A percentile compares a stretch with the other conserved stretches of the same genome.
These are phyloP conservation scores for Heimioporus sp. DNA, from an alignment of 768 basidiomycete species.

Conservation along the genomic window DNA sequence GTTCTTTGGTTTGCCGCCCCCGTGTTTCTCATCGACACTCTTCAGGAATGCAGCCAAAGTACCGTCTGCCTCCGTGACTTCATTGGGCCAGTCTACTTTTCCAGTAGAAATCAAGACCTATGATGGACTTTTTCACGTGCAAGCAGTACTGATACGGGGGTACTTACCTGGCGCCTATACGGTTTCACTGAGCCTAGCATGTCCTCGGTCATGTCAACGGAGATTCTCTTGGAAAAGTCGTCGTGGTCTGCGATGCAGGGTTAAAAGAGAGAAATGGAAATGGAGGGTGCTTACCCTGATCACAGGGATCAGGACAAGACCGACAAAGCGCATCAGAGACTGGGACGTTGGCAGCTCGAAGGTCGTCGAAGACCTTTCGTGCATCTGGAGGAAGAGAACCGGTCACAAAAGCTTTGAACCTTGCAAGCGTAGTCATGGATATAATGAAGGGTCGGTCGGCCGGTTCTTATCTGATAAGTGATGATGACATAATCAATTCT, in stretches of 20 bases:
- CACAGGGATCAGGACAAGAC: constrained; percentile 74
- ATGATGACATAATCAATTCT: background rate
- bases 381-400: constrained; percentile 27
- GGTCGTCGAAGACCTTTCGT: constrained; percentile 44
- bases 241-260: constrained; percentile 54
- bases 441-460: background rate
- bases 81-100: constrained; percentile 82
- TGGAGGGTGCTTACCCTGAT: constrained; percentile 47
- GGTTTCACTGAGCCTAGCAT: constrained; percentile 88
- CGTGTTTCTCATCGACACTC: constrained; percentile 17
- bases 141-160: background rate
- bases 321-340: constrained; percentile 67
- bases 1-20: constrained; percentile 1
- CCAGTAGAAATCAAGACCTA: constrained; percentile 90
- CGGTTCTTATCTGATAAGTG: background rate
- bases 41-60: constrained; percentile 66
- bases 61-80: constrained; percentile 68
- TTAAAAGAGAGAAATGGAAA: constrained; percentile 27
- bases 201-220: constrained; percentile 73
- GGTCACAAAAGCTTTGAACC: constrained; percentile 20
- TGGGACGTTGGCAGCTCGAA: constrained; percentile 61
- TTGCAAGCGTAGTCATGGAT: constrained; percentile 25
- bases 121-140: background rate
- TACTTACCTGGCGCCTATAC: constrained; percentile 75
- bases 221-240: constrained; percentile 69